Evolutionary conservation across 257 asterid species (phyloP), one percentile per base, ranked within the genome.

Genomic region (Fraxinus excelsior): DNA sequence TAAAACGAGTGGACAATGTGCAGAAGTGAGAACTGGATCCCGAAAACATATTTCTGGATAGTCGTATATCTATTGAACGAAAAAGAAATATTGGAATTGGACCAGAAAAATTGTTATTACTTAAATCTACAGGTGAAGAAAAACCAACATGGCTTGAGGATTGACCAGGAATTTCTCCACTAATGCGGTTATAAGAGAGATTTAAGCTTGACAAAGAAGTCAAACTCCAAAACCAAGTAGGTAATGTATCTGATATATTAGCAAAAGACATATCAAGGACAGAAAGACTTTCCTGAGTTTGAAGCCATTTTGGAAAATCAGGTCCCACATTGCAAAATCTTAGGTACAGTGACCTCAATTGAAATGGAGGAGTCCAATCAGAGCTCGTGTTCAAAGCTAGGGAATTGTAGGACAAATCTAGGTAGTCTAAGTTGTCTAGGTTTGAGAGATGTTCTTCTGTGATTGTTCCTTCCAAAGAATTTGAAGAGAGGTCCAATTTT

Each of bases 351-450:
- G 0, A 0, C 7, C 28, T 5, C 31, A 85, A 25, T 9, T 80
- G 82, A 37, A 83, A 83, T 71, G 80, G 79, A 62, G 87, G 87
- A 51, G 5, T 13, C 89, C 87, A 83, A 21, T 70, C 42, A 0
- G 58, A 26, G 66, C 71, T 67, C 9, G 64, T 3, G n/a, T 83
- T 77, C 38, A 78, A 37, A 18, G 70, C 6, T 60, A 80, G 31
- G 18, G 77, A 62, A 75, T 84, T 86, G 67, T 13, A 56, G 0
- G 82, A 77, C 19, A 84, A 75, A 58, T 75, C 73, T 62, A 84
- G 49, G 3, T 0, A 0, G 2, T 38, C 42, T n/a, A 86, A 60
- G 35, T 44, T 75, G 19, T 40, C 70, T 7, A 82, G 82, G 38
- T 74, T 74, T 18, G 71, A 65, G 21, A 85, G 31, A 11, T 80